Evolutionary conservation across 2,329 filamentous ascomycete genomes (phyloP), one percentile per base, ranked within the genome.

Genomic region (Helminthosporium solani): DNA sequence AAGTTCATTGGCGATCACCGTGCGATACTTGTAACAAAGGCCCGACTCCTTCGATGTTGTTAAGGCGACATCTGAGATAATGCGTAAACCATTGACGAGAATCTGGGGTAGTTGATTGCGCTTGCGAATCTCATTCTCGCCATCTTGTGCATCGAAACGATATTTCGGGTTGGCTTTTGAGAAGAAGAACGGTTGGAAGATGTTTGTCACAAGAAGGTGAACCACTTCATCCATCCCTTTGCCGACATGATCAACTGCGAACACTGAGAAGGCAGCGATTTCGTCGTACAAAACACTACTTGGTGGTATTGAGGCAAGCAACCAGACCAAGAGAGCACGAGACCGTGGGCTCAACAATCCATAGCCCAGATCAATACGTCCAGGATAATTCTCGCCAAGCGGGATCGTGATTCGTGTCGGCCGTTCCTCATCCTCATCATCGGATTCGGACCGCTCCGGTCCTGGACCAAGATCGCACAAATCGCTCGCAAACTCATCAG

Each of bases 201-300:
- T 78, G 60, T 99, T 97, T 1, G 84, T 79, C 0, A 95, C 81
- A 30, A 97, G 84, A 71, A 95, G 82, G 40, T 92, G 82, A n/a
- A 95, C 90, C 28, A 96, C 86, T 72, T 97, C 94, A 53, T 95
- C 88, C 11, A 89, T 87, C 14, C 91, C 94, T 16, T 84, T 80
- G 31, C 86, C 88, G 1, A 90, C 88, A 66, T 97, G 90, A 2
- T 85, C 86, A 45, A 97, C 90, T 11, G 91, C 91, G 70, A 97
- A 96, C 2, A 86, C 81, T 1, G 91, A 92, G 2, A 96, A 78
- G 4, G 90, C 81, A 1, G 90, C 91, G 36, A 97, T 82, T 61
- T 97, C 90, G 61, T 89, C 89, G 21, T 88, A 81, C 20, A 96
- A 76, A 55, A 81, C 86, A 2, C 84, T 81, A 31, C 89, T 82